Evolutionary conservation across 208 protist genomes (phyloP).

Genomic region (Acanthamoeba culbertsoni): DNA sequence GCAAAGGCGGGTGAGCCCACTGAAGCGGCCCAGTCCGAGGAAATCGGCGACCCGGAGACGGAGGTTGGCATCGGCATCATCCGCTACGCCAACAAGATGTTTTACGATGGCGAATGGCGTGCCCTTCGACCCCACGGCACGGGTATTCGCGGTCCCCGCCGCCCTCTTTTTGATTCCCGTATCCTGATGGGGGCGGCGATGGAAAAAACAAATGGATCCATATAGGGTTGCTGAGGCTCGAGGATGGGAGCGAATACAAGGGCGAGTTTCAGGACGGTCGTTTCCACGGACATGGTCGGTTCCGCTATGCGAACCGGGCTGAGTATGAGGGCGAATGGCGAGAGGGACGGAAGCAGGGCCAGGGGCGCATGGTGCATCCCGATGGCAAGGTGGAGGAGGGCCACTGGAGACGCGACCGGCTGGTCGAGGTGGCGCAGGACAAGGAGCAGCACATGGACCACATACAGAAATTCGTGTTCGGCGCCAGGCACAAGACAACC

Average conservation of each 20-base stretch:
- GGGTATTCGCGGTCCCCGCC: not conserved
- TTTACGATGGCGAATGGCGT: not conserved
- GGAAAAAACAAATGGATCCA: not conserved
- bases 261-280: not conserved
- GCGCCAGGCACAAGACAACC: not conserved
- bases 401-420: slow-evolving; percentile 11
- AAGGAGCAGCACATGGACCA: not conserved
- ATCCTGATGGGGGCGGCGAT: too few species aligned
- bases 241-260: not conserved
- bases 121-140: not conserved
- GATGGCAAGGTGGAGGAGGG: not conserved
- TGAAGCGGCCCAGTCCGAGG: not conserved
- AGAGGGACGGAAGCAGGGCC: not conserved
- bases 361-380: not conserved
- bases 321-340: slow-evolving; percentile 34
- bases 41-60: not conserved
- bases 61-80: not conserved
- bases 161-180: not conserved
- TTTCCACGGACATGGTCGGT: not conserved
- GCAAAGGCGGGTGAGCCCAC: not conserved
- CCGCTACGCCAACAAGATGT: not conserved
- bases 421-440: not conserved
- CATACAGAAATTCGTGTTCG: not conserved
- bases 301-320: not conserved
- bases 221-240: not conserved